Conservation (phyloP, 2,329 filamentous ascomycete genomes). For the Fusarium sambucinum region DNA sequence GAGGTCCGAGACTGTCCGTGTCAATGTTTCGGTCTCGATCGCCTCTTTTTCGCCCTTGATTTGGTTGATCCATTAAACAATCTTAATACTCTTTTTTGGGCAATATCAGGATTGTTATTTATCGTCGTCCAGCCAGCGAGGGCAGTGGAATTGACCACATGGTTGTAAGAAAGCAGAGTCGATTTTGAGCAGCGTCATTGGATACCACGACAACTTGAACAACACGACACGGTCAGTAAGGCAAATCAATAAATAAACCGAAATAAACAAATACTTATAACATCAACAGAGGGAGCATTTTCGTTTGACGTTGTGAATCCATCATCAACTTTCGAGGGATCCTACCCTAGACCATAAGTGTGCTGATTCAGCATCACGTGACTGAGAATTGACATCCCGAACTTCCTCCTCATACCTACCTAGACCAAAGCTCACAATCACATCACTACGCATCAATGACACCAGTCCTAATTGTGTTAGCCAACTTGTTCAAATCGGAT, state of each 20-base stretch:
- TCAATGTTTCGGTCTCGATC: neutral
- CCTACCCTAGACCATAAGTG: neutral
- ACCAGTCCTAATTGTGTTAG: constrained; percentile 17
- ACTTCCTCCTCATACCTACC: constrained; percentile 1
- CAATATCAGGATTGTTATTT: constrained; percentile 1
- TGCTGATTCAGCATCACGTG: neutral
- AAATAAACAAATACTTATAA: neutral
- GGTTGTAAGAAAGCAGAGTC: neutral
- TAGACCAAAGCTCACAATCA: constrained; percentile 8
- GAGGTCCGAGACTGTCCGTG: constrained; percentile 2
- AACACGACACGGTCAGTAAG: neutral
- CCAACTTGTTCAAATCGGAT: neutral
- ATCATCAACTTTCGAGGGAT: neutral
- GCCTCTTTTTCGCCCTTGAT: neutral
- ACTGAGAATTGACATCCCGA: neutral
- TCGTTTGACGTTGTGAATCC: neutral
- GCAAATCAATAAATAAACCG: neutral
- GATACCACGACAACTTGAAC: neutral
- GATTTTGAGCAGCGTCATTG: constrained; percentile 1
- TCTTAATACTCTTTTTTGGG: neutral
- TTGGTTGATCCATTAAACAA: neutral
- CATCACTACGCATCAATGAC: constrained; percentile 36
- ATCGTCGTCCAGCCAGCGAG: constrained; percentile 31
- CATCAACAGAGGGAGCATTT: neutral
- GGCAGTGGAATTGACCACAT: constrained; percentile 19